Base-by-base conservation (phyloP, 441 rosid species). In the Euphorbia schlechtendalii region DNA sequence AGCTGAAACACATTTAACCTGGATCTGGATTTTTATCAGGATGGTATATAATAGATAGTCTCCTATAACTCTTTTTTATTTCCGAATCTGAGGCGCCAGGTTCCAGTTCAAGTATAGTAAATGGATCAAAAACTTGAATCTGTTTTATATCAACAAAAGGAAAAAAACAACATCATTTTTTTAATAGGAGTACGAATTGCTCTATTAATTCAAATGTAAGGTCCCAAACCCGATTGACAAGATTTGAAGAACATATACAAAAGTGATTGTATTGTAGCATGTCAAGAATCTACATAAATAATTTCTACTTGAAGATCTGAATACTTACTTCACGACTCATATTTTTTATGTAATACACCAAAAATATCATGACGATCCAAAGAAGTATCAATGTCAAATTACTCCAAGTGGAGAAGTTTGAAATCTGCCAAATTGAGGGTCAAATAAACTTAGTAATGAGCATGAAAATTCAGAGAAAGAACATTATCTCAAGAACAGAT, bases 1-100 rank as follows among this genome's bases (percentile, higher is more conserved):
- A 72, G 70, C 58, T 48, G 65, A 69, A 77, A 74, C 64, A 73
- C 60, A 63, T 59, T 63, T 67, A 78, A 91, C 99, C 96, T 92
- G 98, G 99, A 79, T 95, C 95, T 14, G 98, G 99, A 77, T 94
- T 94, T 85, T 95, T 95, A 74, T 95, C 99, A 68, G 97, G 99
- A 85, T 95, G 99, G 77, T 89, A 95, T 61, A 74, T 85, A 72
- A 95, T 79, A 30, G 98, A 89, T 21, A 95, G 92, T 68, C 84
- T 89, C 75, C 97, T 82, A 72, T 91, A 92, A 13, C 85, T 90
- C 85, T 95, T 95, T 78, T 86, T 92, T 65, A 95, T 92, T 74
- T 82, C 87, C 4, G 90, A 81, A 51, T 90, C 99, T 54, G 86
- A 77, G 73, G 91, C 96, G 62, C 97, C 96, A 68, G 86, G 67